Evolutionary conservation across 352 stramenopile genomes (phyloP).

Genomic region (Globisporangium apiculatum): DNA sequence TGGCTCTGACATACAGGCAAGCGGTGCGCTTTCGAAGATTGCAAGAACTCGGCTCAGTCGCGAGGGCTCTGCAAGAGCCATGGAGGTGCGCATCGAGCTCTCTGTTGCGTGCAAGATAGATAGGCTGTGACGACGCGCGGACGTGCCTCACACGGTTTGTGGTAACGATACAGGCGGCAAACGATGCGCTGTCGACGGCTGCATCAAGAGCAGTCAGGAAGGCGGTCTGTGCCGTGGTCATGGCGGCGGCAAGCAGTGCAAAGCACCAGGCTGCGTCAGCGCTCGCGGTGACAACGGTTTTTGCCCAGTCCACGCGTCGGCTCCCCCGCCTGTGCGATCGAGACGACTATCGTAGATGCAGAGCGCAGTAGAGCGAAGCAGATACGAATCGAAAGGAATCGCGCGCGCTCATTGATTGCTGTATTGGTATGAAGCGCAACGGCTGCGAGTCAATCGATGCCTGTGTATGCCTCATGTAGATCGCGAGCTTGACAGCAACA

Average conservation of each 20-base stretch:
- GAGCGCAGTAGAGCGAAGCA: too few species aligned
- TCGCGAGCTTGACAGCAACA: too few species aligned
- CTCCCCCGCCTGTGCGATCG: not conserved
- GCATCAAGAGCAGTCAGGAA: conserved; percentile 65
- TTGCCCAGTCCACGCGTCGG: conserved; percentile 13
- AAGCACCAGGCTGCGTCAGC: conserved; percentile 21
- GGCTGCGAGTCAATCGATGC: too few species aligned
- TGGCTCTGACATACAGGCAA: conserved; percentile 29
- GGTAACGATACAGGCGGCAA: conserved; percentile 38
- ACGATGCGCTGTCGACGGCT: conserved; percentile 43
- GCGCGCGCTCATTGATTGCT: too few species aligned
- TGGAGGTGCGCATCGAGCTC: conserved; percentile 34
- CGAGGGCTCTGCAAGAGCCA: conserved; percentile 83
- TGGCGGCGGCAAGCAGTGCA: conserved; percentile 29
- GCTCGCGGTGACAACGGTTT: conserved; percentile 18
- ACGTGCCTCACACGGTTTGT: not conserved
- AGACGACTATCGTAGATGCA: not conserved
- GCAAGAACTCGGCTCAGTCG: conserved; percentile 79
- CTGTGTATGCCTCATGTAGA: too few species aligned
- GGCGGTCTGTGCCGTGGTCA: conserved; percentile 64
- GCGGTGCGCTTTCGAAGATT: conserved; percentile 45
- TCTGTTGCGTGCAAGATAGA: not conserved
- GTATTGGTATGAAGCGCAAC: too few species aligned
- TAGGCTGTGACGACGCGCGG: not conserved
- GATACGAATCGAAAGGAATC: too few species aligned